phyloP scores from a whole-genome alignment of 495 filamentous ascomycete species.

The Hypomontagnella submonticulosa region DNA sequence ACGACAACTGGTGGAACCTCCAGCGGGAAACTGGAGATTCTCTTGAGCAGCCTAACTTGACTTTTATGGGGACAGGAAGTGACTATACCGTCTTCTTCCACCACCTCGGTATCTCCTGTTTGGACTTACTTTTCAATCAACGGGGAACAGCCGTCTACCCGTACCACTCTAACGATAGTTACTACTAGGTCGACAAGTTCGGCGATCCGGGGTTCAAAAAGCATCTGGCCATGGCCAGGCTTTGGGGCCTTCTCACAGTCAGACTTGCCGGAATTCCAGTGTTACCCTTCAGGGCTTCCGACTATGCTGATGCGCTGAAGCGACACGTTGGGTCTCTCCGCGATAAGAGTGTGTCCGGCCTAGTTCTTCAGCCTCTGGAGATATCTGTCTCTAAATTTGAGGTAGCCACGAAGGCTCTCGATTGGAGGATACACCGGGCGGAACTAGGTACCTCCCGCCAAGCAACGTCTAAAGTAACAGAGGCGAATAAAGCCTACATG shows the following conservation, averaged over 20 bases:
- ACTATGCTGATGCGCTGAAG: constrained; percentile 70
- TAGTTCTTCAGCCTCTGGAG: constrained; percentile 12
- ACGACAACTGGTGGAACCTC: constrained; percentile 66
- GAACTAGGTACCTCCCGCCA: constrained; percentile 10
- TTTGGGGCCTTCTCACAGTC: constrained; percentile 76
- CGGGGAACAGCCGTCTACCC: constrained; percentile 76
- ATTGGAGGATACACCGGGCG: constrained; percentile 9
- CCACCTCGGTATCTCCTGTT: constrained; percentile 46
- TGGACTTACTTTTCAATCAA: constrained; percentile 63
- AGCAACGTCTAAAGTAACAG: neutral
- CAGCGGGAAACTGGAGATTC: constrained; percentile 3
- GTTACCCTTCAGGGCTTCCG: constrained; percentile 74
- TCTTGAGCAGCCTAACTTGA: constrained; percentile 64
- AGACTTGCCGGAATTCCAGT: constrained; percentile 77
- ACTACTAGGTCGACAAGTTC: constrained; percentile 77
- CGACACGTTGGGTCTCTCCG: constrained; percentile 57
- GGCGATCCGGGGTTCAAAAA: constrained; percentile 82
- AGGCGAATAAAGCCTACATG: constrained; percentile 16
- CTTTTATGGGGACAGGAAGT: constrained; percentile 73
- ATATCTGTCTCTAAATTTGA: constrained; percentile 14
- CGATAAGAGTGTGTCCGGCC: constrained; percentile 12
- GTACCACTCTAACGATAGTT: constrained; percentile 83
- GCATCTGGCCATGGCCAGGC: constrained; percentile 74
- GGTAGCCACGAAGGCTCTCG: constrained; percentile 11
- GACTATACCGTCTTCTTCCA: constrained; percentile 85